phyloP scores from a whole-genome alignment of 805 yeast species.

The Lipomyces oligophaga region DNA sequence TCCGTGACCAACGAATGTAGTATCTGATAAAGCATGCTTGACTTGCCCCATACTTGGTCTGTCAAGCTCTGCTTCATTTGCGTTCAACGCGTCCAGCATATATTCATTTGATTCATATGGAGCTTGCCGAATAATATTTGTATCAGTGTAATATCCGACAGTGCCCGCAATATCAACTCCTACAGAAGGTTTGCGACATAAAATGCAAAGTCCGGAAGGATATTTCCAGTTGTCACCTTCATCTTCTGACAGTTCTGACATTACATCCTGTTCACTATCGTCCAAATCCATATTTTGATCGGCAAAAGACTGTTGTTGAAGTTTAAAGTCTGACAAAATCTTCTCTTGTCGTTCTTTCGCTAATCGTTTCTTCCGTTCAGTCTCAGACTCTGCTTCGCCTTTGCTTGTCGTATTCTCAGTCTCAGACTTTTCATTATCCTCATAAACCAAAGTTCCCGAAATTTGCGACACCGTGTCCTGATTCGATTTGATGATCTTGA shows the following conservation, averaged over 20 bases:
- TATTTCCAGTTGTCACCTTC: conserved; percentile 50
- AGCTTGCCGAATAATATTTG: conserved; percentile 58
- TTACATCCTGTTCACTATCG: conserved; percentile 14
- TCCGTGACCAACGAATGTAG: conserved; percentile 64
- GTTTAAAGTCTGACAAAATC: conserved; percentile 71
- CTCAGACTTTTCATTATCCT: conserved; percentile 7
- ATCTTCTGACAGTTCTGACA: neutral
- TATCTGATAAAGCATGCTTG: conserved; percentile 33
- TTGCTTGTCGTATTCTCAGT: conserved; percentile 31
- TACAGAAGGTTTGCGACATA: conserved; percentile 73
- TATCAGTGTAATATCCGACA: conserved; percentile 56
- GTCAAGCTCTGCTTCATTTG: conserved; percentile 38
- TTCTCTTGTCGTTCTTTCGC: conserved; percentile 70
- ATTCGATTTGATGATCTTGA: conserved; percentile 19
- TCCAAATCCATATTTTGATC: conserved; percentile 43
- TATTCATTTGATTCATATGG: conserved; percentile 64
- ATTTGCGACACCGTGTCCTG: neutral
- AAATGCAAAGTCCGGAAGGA: conserved; percentile 71
- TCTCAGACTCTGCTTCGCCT: conserved; percentile 39
- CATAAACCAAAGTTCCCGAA: conserved; percentile 3
- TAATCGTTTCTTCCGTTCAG: conserved; percentile 57
- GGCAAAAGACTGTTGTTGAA: conserved; percentile 74
- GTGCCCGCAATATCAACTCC: conserved; percentile 70
- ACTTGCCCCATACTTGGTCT: neutral
- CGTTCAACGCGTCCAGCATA: conserved; percentile 49